Conservation (phyloP, 2,329 filamentous ascomycete genomes). For the Aspergillus pseudoterreus region DNA sequence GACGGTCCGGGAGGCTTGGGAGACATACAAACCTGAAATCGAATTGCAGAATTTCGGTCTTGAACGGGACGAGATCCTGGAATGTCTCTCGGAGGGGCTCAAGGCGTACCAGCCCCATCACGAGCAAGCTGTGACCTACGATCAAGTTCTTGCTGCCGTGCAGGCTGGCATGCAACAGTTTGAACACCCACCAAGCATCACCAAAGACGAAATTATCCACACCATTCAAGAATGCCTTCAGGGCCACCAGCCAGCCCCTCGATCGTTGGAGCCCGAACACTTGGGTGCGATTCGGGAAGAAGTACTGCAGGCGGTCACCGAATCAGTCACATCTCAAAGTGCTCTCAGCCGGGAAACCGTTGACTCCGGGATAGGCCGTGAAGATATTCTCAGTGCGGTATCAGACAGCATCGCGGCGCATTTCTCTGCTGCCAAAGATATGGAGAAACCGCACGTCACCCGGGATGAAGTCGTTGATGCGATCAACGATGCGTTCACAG, state of each 20-base stretch:
- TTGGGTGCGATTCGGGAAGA: constrained; percentile 29
- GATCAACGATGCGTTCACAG: constrained; percentile 30
- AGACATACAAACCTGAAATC: constrained; percentile 90
- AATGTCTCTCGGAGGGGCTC: constrained; percentile 81
- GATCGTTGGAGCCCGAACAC: constrained; percentile 23
- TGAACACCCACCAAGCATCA: constrained; percentile 65
- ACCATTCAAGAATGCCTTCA: constrained; percentile 84
- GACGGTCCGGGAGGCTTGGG: constrained; percentile 86
- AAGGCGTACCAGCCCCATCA: constrained; percentile 62
- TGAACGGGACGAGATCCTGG: constrained; percentile 83
- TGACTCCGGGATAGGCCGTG: constrained; percentile 45
- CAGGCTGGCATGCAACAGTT: constrained; percentile 83
- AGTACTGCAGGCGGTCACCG: constrained; percentile 30
- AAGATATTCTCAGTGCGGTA: constrained; percentile 58
- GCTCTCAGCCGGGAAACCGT: constrained; percentile 28
- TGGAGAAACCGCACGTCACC: constrained; percentile 39
- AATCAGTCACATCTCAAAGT: constrained; percentile 28
- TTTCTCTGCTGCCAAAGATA: constrained; percentile 50
- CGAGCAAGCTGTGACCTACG: constrained; percentile 64
- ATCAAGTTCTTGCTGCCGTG: constrained; percentile 81
- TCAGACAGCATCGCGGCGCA: constrained; percentile 54
- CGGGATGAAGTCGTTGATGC: constrained; percentile 28
- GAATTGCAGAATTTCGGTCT: constrained; percentile 86
- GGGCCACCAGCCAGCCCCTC: constrained; percentile 55
- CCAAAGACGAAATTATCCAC: constrained; percentile 77